Conservation (phyloP, 768 basidiomycete genomes). For the Lactifluus subvellereus region DNA sequence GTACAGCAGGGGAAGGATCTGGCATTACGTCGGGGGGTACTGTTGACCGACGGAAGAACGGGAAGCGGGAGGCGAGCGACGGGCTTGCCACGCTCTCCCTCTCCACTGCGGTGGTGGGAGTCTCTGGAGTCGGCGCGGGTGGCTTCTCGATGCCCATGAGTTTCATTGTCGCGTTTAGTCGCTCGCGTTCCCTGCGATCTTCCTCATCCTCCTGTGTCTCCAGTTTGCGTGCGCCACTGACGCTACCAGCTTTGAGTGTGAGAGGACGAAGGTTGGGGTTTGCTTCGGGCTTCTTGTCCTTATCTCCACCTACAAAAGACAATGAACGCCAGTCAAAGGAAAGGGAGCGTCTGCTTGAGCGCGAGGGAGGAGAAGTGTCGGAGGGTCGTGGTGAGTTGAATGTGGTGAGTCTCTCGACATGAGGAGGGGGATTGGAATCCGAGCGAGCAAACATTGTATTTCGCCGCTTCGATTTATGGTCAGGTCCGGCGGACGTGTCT, state of each 20-base stretch:
- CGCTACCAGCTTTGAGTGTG: constrained; percentile 61
- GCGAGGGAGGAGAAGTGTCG: constrained; percentile 25
- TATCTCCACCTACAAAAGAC: constrained; percentile 61
- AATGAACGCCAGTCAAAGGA: constrained; percentile 83
- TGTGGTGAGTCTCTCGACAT: constrained; percentile 32
- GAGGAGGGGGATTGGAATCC: constrained; percentile 33
- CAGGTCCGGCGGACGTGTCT: constrained; percentile 29
- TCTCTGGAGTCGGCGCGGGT: constrained; percentile 37
- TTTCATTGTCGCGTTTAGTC: constrained; percentile 87
- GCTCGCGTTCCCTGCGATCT: constrained; percentile 79
- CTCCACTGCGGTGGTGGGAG: constrained; percentile 28
- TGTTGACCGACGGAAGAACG: constrained; percentile 60
- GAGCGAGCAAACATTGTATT: constrained; percentile 46
- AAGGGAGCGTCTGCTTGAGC: constrained; percentile 61
- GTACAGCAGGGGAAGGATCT: constrained; percentile 39
- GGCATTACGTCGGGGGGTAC: constrained; percentile 46
- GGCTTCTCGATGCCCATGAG: constrained; percentile 85
- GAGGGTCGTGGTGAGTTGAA: constrained; percentile 28
- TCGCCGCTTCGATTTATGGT: constrained; percentile 52
- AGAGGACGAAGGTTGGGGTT: constrained; percentile 56
- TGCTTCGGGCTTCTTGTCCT: constrained; percentile 59
- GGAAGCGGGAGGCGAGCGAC: constrained; percentile 47
- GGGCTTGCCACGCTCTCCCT: constrained; percentile 30
- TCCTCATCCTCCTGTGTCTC: constrained; percentile 92
- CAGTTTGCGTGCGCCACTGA: constrained; percentile 67